phyloP scores from a whole-genome alignment of 2,329 filamentous ascomycete species.

The Neodidymelliopsis sp. region DNA sequence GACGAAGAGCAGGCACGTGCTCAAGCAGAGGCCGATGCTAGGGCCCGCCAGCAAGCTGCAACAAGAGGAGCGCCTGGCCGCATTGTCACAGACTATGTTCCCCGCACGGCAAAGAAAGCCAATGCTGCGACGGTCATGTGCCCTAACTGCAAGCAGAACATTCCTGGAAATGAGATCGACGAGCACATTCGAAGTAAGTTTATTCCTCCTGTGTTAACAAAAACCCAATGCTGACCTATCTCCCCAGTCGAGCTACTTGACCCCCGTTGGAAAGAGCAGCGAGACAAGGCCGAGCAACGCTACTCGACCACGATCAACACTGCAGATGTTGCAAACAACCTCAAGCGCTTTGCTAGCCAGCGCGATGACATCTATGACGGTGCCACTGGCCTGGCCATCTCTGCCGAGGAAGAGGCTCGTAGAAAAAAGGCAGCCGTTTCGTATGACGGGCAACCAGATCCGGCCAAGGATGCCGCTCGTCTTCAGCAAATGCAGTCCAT shows the following conservation, averaged over 20 bases:
- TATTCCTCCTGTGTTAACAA: constrained; percentile 1
- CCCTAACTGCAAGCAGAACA: constrained; percentile 91
- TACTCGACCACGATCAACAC: constrained; percentile 87
- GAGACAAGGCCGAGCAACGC: constrained; percentile 84
- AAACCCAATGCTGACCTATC: constrained; percentile 47
- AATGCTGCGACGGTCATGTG: constrained; percentile 76
- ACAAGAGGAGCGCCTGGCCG: constrained; percentile 73
- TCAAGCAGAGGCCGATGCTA: constrained; percentile 62
- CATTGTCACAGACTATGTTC: constrained; percentile 92
- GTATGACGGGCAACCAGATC: constrained; percentile 70
- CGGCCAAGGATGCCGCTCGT: constrained; percentile 61
- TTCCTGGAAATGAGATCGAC: constrained; percentile 85
- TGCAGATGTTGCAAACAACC: constrained; percentile 87
- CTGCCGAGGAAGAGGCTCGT: constrained; percentile 75
- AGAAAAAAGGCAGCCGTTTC: constrained; percentile 77
- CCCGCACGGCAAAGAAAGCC: constrained; percentile 74
- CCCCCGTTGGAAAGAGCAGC: constrained; percentile 94
- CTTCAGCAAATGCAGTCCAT: constrained; percentile 60
- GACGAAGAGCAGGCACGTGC: constrained; percentile 51
- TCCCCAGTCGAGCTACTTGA: constrained; percentile 82
- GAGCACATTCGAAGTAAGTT: constrained; percentile 85
- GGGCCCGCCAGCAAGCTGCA: constrained; percentile 80
- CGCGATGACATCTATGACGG: constrained; percentile 86
- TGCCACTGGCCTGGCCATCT: constrained; percentile 70
- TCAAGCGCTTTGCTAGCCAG: constrained; percentile 92